Base-by-base conservation (phyloP, 116 monocot species). In the Posidonia oceanica region DNA sequence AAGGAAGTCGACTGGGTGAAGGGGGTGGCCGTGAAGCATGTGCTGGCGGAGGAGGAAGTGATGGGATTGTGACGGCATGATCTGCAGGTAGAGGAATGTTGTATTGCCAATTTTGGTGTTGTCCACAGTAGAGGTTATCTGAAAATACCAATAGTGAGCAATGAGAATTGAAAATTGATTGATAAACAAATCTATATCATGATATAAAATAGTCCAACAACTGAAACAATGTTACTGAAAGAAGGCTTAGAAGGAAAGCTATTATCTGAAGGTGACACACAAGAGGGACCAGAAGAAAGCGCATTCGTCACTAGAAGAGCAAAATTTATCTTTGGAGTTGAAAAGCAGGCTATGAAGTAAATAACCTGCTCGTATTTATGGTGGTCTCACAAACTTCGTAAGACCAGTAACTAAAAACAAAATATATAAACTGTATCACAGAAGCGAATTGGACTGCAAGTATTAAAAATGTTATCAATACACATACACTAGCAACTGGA, bases 31-130 rank as follows among this genome's bases (percentile, higher is more conserved):
- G 80, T 10, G 80, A 84, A 59, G 81, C 71, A 69, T 74, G 72
- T 23, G 90, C 80, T 56, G 83, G 79, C 55, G 88, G 86, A 70
- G 83, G 82, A 72, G 74, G 54, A 42, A 76, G 79, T 41, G 81
- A 66, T 55, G 83, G 77, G 48, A 83, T 16, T 57, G 75, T 85
- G 22, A 85, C 59, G 17, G 77, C 61, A 71, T 83, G 74, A 38
- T 82, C 79, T 21, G 66, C 75, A 12, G 76, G 74, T 61, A 82
- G 79, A 14, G 83, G 82, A 78, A 66, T 70, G 74, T 78, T 83
- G 18, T 86, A 78, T 56, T 83, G 85, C 88, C 87, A 82, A 51
- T 78, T 77, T 56, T 85, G 87, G 52, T 68, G 68, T 71, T 72
- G 72, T 29, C 74, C 81, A 48, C 72, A 79, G 67, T 75, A 82